Conservation (phyloP, 257 asterid genomes). For the Agastache rugosa region DNA sequence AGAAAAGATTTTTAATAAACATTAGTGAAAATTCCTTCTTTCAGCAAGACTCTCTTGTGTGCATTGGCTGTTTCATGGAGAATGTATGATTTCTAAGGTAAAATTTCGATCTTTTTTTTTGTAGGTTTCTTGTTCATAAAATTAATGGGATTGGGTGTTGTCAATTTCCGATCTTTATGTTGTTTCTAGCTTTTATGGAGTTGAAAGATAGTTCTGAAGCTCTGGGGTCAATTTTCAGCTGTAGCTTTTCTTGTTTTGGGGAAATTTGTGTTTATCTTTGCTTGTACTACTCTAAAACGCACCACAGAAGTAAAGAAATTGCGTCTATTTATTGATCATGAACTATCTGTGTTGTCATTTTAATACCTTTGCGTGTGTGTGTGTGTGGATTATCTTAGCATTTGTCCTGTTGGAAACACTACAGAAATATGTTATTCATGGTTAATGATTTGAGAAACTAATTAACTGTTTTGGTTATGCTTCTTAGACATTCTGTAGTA, state of each 20-base stretch:
- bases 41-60: constrained; percentile 16
- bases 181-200: constrained; percentile 23
- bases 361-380: neutral
- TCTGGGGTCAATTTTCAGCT: constrained; percentile 24
- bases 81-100: constrained; percentile 46
- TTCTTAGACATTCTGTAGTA: constrained; percentile 17
- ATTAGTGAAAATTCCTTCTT: constrained; percentile 8
- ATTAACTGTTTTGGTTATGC: neutral
- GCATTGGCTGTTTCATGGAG: constrained; percentile 31
- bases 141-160: constrained; percentile 7
- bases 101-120: constrained; percentile 25
- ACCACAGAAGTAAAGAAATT: constrained; percentile 42
- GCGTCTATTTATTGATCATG: constrained; percentile 4
- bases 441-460: constrained; percentile 1
- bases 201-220: constrained; percentile 15
- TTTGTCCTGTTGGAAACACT: neutral
- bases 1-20: constrained; percentile 15
- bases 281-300: constrained; percentile 44
- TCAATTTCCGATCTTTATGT: constrained; percentile 32
- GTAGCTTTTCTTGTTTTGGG: constrained; percentile 5
- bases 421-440: neutral
- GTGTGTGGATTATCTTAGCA: neutral
- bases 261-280: constrained; percentile 32
- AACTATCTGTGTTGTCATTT: constrained; percentile 14
- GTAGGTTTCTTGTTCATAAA: constrained; percentile 12